These are phyloP conservation scores for Pseudogymnoascus sp. DNA, from an alignment of 2,329 filamentous ascomycete species.

Conservation along the genomic window DNA sequence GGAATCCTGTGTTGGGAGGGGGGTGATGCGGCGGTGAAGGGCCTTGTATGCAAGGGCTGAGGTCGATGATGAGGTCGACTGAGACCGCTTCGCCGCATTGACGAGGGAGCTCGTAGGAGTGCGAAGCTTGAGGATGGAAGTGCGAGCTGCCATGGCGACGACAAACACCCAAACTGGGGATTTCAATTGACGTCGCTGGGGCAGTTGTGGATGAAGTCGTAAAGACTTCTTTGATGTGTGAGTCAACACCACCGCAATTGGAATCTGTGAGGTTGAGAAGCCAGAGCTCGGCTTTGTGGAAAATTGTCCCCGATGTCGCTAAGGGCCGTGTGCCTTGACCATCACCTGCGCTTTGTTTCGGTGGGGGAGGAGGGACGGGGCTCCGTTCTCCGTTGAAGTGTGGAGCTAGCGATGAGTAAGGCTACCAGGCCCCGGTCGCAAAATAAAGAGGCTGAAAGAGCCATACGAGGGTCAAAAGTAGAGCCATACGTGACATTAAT, in stretches of 20 bases:
- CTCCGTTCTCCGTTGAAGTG: neutral
- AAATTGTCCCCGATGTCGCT: slow-evolving; percentile 8
- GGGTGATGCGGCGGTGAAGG: slow-evolving; percentile 80
- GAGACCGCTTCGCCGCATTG: slow-evolving; percentile 26
- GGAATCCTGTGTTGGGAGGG: slow-evolving; percentile 70
- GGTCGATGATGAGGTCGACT: slow-evolving; percentile 63
- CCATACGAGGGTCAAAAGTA: neutral
- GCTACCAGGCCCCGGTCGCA: neutral
- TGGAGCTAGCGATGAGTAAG: slow-evolving; percentile 9
- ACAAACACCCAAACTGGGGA: neutral
- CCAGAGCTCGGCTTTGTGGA: slow-evolving; percentile 5
- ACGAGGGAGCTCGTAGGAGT: slow-evolving; percentile 18
- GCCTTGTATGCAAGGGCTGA: slow-evolving; percentile 97
- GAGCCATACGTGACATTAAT: neutral
- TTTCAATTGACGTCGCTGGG: slow-evolving; percentile 10
- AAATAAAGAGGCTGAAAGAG: slow-evolving; percentile 5
- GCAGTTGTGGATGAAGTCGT: slow-evolving; percentile 3
- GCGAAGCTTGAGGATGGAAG: slow-evolving; percentile 25
- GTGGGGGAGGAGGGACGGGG: neutral
- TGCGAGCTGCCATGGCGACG: slow-evolving; percentile 26
- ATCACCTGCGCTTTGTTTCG: neutral
- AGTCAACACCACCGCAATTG: slow-evolving; percentile 7
- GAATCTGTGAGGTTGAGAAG: slow-evolving; percentile 1
- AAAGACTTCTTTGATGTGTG: slow-evolving; percentile 2
- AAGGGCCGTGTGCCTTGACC: slow-evolving; percentile 7